phyloP scores from a whole-genome alignment of 2,329 filamentous ascomycete species.

The Penicillium sp. region DNA sequence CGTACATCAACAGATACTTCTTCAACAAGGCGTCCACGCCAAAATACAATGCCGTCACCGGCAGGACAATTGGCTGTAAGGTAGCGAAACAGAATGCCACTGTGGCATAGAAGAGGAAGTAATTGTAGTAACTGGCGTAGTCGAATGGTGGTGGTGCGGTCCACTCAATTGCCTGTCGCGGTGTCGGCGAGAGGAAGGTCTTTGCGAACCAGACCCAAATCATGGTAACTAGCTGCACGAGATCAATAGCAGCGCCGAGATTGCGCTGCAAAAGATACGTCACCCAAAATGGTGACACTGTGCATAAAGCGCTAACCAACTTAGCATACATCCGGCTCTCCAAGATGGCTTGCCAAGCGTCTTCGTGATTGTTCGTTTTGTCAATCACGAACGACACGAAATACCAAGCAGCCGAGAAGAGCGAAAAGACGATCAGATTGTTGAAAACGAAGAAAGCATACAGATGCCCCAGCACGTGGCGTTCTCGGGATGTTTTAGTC shows the following conservation, averaged over 20 bases:
- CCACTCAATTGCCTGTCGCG: conserved; percentile 84
- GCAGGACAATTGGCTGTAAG: conserved; percentile 82
- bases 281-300: conserved; percentile 87
- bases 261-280: conserved; percentile 91
- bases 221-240: conserved; percentile 83
- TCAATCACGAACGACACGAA: conserved; percentile 67
- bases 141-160: conserved; percentile 91
- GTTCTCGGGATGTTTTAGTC: conserved; percentile 87
- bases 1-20: conserved; percentile 91
- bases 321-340: conserved; percentile 61
- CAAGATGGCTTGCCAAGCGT: conserved; percentile 68
- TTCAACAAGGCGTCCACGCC: conserved; percentile 81
- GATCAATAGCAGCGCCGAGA: conserved; percentile 85
- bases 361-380: conserved; percentile 54
- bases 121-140: conserved; percentile 97
- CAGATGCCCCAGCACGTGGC: conserved; percentile 84
- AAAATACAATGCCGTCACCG: conserved; percentile 88
- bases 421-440: conserved; percentile 89
- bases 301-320: conserved; percentile 72
- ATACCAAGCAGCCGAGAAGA: conserved; percentile 79
- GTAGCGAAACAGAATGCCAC: conserved; percentile 81
- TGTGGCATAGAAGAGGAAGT: conserved; percentile 91
- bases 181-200: conserved; percentile 82
- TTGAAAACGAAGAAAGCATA: conserved; percentile 98
- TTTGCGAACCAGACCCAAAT: conserved; percentile 81